Evolutionary conservation across 345 rosid species (phyloP).

Genomic region (Melaleuca quinquenervia): DNA sequence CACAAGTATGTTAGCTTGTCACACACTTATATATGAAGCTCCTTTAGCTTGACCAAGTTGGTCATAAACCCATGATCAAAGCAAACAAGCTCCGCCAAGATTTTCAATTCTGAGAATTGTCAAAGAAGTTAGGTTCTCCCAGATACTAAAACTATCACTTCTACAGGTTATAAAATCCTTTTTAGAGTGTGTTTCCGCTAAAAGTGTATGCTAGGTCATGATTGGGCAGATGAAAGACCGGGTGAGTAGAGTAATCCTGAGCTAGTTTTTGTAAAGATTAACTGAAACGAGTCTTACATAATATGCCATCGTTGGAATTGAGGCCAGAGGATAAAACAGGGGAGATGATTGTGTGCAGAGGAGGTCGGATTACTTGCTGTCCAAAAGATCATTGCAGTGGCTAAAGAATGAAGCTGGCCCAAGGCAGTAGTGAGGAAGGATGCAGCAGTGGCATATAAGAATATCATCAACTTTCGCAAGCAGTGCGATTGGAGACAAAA

Average conservation of each 20-base stretch:
- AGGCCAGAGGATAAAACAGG: too few relatives aligned
- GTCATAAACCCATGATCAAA: background rate
- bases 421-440: background rate
- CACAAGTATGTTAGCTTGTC: background rate
- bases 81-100: background rate
- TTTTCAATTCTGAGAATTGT: background rate
- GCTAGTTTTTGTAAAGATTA: too few relatives aligned
- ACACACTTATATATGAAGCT: background rate
- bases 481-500: background rate
- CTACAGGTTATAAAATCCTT: too few relatives aligned
- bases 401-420: background rate
- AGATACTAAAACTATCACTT: background rate
- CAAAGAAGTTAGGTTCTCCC: background rate
- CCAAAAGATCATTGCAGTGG: background rate
- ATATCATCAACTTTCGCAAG: background rate
- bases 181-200: too few relatives aligned
- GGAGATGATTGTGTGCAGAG: too few relatives aligned
- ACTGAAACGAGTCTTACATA: too few relatives aligned
- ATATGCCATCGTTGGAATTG: too few relatives aligned
- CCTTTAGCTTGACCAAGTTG: background rate
- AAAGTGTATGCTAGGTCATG: too few relatives aligned
- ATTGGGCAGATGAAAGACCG: too few relatives aligned
- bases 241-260: too few relatives aligned
- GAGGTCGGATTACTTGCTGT: too few relatives aligned
- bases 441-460: background rate